Percentiles rank a stretch among this genome's conserved stretches.
phyloP scores from a whole-genome alignment of 2,329 filamentous ascomycete species.

The Microcyclospora tardicrescens region DNA sequence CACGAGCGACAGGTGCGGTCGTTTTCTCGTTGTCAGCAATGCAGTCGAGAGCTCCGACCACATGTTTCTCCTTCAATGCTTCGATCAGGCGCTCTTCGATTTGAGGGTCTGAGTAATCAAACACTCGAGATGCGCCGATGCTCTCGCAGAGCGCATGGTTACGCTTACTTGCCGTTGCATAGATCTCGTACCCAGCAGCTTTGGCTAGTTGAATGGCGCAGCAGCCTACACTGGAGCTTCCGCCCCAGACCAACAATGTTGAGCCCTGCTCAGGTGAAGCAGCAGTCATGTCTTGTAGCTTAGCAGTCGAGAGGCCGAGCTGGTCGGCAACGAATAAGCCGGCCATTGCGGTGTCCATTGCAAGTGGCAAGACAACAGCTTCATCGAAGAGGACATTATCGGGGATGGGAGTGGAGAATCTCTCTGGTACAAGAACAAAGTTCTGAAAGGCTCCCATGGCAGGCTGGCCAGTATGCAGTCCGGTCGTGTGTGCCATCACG shows the following conservation, averaged over 20 bases:
- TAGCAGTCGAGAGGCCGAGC: no score
- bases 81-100: constrained; percentile 23
- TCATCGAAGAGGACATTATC: constrained; percentile 22
- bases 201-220: constrained; percentile 18
- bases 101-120: constrained; percentile 18
- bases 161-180: constrained; percentile 16
- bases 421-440: constrained; percentile 19
- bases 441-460: constrained; percentile 14
- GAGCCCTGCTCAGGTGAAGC: no score
- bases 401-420: constrained; percentile 25
- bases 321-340: background rate
- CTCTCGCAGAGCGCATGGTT: constrained; percentile 14
- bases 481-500: constrained; percentile 10
- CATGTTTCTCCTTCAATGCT: constrained; percentile 7
- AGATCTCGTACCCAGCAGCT: constrained; percentile 15
- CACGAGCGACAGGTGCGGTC: constrained; percentile 1
- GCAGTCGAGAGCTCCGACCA: no score
- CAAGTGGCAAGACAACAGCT: constrained; percentile 22
- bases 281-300: no score
- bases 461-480: constrained; percentile 7
- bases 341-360: background rate
- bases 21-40: constrained; percentile 1
- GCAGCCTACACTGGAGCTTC: constrained; percentile 17
- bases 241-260: constrained; percentile 19
- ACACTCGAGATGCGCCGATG: constrained; percentile 13